Conservation (phyloP, 2,329 filamentous ascomycete genomes). For the Myriosclerotinia scirpicola region DNA sequence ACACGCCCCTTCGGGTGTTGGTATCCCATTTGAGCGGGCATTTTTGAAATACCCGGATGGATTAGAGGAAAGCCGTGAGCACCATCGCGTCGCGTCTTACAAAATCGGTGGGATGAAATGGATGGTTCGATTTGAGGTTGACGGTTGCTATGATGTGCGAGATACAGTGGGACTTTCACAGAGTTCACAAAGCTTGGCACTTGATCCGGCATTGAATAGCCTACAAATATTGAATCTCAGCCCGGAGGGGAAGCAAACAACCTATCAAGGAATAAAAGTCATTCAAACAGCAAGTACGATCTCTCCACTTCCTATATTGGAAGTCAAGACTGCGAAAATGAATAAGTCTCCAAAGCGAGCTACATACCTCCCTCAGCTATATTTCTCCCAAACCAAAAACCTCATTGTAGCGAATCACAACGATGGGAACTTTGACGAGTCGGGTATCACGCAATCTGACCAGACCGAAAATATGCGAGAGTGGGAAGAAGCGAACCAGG, state of each 20-base stretch:
- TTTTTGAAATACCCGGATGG: slow-evolving; percentile 34
- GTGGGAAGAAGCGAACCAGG: slow-evolving; percentile 26
- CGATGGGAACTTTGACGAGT: slow-evolving; percentile 26
- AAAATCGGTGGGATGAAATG: slow-evolving; percentile 35
- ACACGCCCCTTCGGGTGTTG: slow-evolving; percentile 34
- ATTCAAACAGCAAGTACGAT: no score
- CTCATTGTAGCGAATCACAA: slow-evolving; percentile 31
- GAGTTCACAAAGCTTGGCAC: background rate
- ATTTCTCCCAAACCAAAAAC: slow-evolving; percentile 33
- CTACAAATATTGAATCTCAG: no score
- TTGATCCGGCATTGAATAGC: no score
- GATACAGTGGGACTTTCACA: background rate
- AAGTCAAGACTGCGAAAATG: slow-evolving; percentile 31
- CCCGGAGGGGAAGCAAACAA: no score
- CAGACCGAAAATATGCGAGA: background rate
- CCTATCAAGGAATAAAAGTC: no score
- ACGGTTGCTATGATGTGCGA: slow-evolving; percentile 32
- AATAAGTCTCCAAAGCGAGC: slow-evolving; percentile 7
- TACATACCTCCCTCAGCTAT: slow-evolving; percentile 33
- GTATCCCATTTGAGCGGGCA: slow-evolving; percentile 39
- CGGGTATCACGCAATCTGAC: slow-evolving; percentile 21
- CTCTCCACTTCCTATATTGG: slow-evolving; percentile 22
- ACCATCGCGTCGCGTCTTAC: slow-evolving; percentile 37
- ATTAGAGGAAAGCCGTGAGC: slow-evolving; percentile 31
- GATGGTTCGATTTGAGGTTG: slow-evolving; percentile 39